Conservation (phyloP, 164 flowering plant genomes). For the Kalanchoe fedtschenkoi region DNA sequence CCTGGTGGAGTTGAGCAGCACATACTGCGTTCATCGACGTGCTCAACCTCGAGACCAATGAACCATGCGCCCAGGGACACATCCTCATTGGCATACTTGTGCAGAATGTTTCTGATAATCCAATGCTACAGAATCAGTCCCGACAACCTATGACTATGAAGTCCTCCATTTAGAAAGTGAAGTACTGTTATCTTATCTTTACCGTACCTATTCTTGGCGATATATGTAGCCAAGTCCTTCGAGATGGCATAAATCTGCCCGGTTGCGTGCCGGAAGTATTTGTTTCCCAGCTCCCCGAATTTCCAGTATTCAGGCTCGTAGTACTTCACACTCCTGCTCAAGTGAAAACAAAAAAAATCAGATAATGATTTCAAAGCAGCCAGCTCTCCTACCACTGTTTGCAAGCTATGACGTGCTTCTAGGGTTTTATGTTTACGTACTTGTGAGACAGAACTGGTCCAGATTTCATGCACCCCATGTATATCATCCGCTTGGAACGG, state of each 20-base stretch:
- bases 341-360: neutral
- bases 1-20: slow-evolving; percentile 85
- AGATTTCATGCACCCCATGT: slow-evolving; percentile 94
- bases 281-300: slow-evolving; percentile 87
- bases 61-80: slow-evolving; percentile 79
- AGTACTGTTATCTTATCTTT: neutral
- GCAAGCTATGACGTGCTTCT: neutral
- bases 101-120: slow-evolving; percentile 49
- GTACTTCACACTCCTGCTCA: slow-evolving; percentile 59
- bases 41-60: slow-evolving; percentile 66
- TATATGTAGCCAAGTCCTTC: slow-evolving; percentile 69
- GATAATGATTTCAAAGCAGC: too few relatives aligned
- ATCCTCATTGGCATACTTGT: slow-evolving; percentile 75
- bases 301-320: slow-evolving; percentile 87
- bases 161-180: neutral
- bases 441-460: slow-evolving; percentile 82
- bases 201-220: slow-evolving; percentile 59
- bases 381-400: neutral
- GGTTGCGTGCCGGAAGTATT: slow-evolving; percentile 91
- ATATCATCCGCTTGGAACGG: slow-evolving; percentile 44
- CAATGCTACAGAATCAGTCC: neutral
- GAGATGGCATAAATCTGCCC: slow-evolving; percentile 89
- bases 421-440: slow-evolving; percentile 41
- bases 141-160: neutral
- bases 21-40: slow-evolving; percentile 59